Evolutionary conservation across 306 rosid species (phyloP), one percentile per base, ranked within the genome.

Genomic region (Crataegus laevigata): DNA sequence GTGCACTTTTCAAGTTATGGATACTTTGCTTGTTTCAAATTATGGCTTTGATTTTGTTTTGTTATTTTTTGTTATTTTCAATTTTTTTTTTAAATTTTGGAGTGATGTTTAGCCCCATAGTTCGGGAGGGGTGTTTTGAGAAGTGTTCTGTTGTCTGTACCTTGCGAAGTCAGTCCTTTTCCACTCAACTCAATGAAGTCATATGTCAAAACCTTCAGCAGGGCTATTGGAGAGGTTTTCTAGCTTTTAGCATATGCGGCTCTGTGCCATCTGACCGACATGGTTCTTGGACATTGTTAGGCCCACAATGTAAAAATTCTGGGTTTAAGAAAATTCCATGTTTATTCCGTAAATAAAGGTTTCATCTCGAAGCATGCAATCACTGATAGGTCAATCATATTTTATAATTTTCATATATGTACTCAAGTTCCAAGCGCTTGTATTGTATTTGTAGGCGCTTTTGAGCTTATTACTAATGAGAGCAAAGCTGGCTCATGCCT

Each of bases 401-500:
- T 43, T 43, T 43, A 43, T 66, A 58, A 29, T 24, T 75, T 73
- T 5, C 26, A 55, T 68, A 59, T 43, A 51, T 43, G 57, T 77
- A 77, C 68, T 85, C 72, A 87, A 75, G 36, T 71, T 72, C 32
- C 64, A 78, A 62, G 45, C 68, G 64, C 52, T 43, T 43, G 50
- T 4, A 12, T 43, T 78, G 78, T 74, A 63, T 77, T 71, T 79
- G 17, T 72, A 94, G 98, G 98, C 84, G 80, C 96, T 52, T 91
- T 94, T 76, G 93, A 91, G 85, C 91, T 94, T 62, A 90, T 94
- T 80, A 87, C 66, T 55, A 91, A 94, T 81, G 97, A 90, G 79
- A 89, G 85, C 75, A 91, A 89, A 89, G 98, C 97, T 71, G 98
- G 97, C 75, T 81, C 89, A 30, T 94, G 98, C 86, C 85, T 91